Conservation (phyloP, 2,329 filamentous ascomycete species). For the Fusarium sp. region DNA sequence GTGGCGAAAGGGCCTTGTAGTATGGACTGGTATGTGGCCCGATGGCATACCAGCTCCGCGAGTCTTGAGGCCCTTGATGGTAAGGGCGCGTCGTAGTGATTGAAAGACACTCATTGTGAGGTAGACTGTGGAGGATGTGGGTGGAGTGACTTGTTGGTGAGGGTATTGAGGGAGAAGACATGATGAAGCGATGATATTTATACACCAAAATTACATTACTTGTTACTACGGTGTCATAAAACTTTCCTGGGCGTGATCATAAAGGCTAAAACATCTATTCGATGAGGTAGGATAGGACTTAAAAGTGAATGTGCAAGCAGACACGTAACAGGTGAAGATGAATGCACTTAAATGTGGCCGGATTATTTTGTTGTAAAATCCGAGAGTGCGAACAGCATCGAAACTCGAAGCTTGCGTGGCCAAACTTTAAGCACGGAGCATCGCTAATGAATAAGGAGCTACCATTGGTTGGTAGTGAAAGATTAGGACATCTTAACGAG, state of each 20-base stretch:
- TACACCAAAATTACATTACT: accelerated
- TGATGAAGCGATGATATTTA: accelerated
- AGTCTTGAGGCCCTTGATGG: neutral
- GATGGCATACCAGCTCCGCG: accelerated
- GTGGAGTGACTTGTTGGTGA: too few relatives aligned
- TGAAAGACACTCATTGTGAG: neutral
- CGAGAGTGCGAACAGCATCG: too few relatives aligned
- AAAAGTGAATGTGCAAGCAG: neutral
- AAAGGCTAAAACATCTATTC: neutral
- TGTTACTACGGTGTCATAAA: neutral
- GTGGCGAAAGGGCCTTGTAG: neutral
- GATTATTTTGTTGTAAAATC: neutral
- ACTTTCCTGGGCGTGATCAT: neutral
- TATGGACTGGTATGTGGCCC: neutral
- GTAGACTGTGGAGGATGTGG: neutral
- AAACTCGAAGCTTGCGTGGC: neutral
- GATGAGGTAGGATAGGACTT: accelerated
- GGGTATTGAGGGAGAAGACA: too few relatives aligned
- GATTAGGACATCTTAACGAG: accelerated
- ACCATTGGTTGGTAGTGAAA: neutral
- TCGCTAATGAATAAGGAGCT: neutral
- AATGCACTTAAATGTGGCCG: neutral
- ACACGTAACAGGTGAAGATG: accelerated
- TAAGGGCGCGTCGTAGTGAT: neutral
- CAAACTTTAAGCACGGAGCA: neutral